Conservation (phyloP, 495 filamentous ascomycete species). For the Delitschia confertaspora region DNA sequence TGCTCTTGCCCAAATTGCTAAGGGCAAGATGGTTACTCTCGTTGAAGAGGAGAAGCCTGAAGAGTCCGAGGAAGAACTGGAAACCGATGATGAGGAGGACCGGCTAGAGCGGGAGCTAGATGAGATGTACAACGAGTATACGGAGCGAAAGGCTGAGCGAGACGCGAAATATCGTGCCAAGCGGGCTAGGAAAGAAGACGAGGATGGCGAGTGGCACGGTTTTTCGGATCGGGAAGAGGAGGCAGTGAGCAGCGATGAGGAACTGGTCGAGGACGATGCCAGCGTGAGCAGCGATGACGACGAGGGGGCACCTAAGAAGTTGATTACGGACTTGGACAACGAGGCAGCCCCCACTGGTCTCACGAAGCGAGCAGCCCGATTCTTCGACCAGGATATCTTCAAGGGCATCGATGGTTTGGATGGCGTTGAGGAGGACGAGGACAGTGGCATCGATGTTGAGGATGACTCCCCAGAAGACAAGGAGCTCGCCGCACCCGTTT, state of each 20-base stretch:
- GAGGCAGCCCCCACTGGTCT: slow-evolving; percentile 45
- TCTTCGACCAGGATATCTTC: slow-evolving; percentile 96
- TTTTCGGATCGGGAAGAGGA: slow-evolving; percentile 58
- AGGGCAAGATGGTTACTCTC: slow-evolving; percentile 64
- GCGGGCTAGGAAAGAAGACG: slow-evolving; percentile 71
- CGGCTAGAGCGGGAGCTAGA: slow-evolving; percentile 76
- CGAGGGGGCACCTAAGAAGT: slow-evolving; percentile 34
- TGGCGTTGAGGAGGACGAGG: slow-evolving; percentile 41
- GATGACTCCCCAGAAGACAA: slow-evolving; percentile 21
- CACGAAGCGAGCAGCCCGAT: slow-evolving; percentile 72
- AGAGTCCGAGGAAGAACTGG: slow-evolving; percentile 50
- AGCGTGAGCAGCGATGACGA: slow-evolving; percentile 51
- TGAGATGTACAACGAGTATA: slow-evolving; percentile 73
- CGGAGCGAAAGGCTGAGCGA: slow-evolving; percentile 62
- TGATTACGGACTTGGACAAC: slow-evolving; percentile 47
- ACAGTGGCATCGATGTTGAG: slow-evolving; percentile 46
- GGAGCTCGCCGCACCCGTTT: background rate
- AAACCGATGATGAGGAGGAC: slow-evolving; percentile 72
- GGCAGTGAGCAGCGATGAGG: slow-evolving; percentile 33
- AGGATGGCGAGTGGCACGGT: slow-evolving; percentile 85
- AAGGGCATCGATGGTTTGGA: slow-evolving; percentile 59
- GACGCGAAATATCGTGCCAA: slow-evolving; percentile 87
- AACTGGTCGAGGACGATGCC: slow-evolving; percentile 41
- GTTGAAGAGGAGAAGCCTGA: slow-evolving; percentile 42
- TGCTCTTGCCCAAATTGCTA: slow-evolving; percentile 58